Evolutionary conservation across 2,329 filamentous ascomycete genomes (phyloP).

Genomic region (Zasmidium angulare): DNA sequence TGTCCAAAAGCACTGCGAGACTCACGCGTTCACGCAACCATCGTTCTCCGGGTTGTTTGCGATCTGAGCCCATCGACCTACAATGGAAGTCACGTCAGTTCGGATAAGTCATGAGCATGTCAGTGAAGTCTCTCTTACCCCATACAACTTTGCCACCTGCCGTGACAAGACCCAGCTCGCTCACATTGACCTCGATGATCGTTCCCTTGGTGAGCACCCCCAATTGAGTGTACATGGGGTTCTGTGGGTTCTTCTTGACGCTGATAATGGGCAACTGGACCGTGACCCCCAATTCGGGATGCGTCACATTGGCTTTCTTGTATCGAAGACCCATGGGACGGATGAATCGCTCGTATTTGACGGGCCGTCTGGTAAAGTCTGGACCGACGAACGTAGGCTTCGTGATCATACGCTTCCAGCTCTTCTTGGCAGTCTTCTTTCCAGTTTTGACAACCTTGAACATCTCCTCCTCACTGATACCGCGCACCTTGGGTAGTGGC

Average conservation of each 20-base stretch:
- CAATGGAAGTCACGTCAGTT: not conserved
- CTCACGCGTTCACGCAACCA: conserved; percentile 37
- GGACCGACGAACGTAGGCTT: conserved; percentile 85
- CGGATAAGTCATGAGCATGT: not conserved
- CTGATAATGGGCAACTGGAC: conserved; percentile 69
- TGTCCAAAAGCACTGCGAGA: not conserved
- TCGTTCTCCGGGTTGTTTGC: conserved; percentile 62
- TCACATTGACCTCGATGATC: conserved; percentile 88
- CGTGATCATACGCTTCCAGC: conserved; percentile 68
- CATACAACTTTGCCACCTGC: conserved; percentile 90
- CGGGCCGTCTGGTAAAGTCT: conserved; percentile 82
- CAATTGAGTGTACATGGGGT: conserved; percentile 87
- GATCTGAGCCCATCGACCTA: conserved; percentile 68
- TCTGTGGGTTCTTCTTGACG: conserved; percentile 84
- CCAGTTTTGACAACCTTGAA: conserved; percentile 96
- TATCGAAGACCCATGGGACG: conserved; percentile 71
- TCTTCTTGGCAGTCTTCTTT: conserved; percentile 89
- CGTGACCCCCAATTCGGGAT: conserved; percentile 80
- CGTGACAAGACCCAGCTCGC: conserved; percentile 86
- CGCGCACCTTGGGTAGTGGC: conserved; percentile 88
- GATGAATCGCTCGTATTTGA: conserved; percentile 63
- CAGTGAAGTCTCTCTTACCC: conserved; percentile 51
- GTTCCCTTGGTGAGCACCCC: conserved; percentile 86
- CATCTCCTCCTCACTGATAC: conserved; percentile 94
- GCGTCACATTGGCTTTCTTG: conserved; percentile 69